Base-by-base conservation (phyloP, 2,329 filamentous ascomycete genomes). In the Bipolaris oryzae region DNA sequence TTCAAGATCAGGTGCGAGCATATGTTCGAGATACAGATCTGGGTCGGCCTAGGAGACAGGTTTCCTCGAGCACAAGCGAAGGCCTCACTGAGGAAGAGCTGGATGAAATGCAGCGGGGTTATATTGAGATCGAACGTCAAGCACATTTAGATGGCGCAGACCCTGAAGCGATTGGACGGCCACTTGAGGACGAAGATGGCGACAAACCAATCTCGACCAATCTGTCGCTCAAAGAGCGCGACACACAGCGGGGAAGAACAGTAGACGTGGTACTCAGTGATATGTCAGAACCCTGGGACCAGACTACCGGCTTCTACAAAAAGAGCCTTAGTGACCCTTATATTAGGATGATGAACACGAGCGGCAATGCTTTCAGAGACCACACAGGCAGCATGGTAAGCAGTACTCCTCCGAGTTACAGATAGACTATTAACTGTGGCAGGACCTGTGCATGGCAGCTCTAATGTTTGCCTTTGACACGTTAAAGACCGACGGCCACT, bases 321-420 rank as follows among this genome's bases (percentile, higher is more conserved):
- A 92, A 87, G 81, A 96, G 88, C 82, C 85, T 97, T 86, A 96
- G 89, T 94, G 90, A 95, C 86, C 92, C 92, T 64, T 95, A 96
- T 87, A 77, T 80, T 84, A 99, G 95, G 95, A 89, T 99, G 89
- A 96, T 97, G 92, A 99, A 99, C 79, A 97, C 94, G 69, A 96
- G 90, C 79, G 95, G 95, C 54, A 89, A 91, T 70, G 78, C 79
- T 18, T 95, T 96, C 73, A 87, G 88, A 63, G 95, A 99, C 77
- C 95, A 99, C 78, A 89, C 87, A 9, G 91, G 91, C 28, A 97
- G 92, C 78, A 98, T 99, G 91, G 94, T 97, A 79, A 74, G 88
- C 31, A 37, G 13, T n/a, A 11, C 21, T 31, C 18, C 7, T 21
- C 5, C 10, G 25, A 15, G 45, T 13, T 13, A 23, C 34, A 53